Conservation (phyloP, 2,329 filamentous ascomycete species). For the Ustilaginoidea virens region DNA sequence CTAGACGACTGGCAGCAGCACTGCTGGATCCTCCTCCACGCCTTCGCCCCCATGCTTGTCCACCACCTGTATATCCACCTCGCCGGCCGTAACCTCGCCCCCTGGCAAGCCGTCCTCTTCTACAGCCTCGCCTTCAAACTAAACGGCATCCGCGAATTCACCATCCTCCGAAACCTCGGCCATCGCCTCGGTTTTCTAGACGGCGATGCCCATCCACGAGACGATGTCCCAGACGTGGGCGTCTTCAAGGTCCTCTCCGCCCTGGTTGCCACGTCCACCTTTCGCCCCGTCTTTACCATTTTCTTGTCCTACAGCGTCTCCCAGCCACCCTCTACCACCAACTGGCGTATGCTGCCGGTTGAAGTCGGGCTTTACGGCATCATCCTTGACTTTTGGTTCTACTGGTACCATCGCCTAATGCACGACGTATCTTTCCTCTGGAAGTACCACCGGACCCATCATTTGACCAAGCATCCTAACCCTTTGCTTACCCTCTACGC, state of each 20-base stretch:
- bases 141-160: slow-evolving; percentile 16
- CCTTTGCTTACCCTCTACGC: slow-evolving; percentile 21
- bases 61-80: slow-evolving; percentile 12
- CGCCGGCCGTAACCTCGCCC: slow-evolving; percentile 9
- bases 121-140: slow-evolving; percentile 16
- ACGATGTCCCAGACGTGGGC: slow-evolving; percentile 17
- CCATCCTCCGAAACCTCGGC: slow-evolving; percentile 14
- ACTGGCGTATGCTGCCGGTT: slow-evolving; percentile 13
- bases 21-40: slow-evolving; percentile 15
- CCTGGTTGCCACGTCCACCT: slow-evolving; percentile 3
- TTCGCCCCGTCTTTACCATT: slow-evolving; percentile 10
- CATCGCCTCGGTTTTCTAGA: slow-evolving; percentile 15
- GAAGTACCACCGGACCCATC: slow-evolving; percentile 25
- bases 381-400: slow-evolving; percentile 4
- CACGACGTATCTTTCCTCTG: slow-evolving; percentile 22
- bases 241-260: slow-evolving; percentile 11
- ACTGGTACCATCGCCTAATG: slow-evolving; percentile 16
- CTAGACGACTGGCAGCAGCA: slow-evolving; percentile 14
- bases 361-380: slow-evolving; percentile 8
- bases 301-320: slow-evolving; percentile 12
- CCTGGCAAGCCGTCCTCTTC: slow-evolving; percentile 6
- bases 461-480: slow-evolving; percentile 16
- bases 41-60: slow-evolving; percentile 1
- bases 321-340: slow-evolving; percentile 5
- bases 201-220: slow-evolving; percentile 16